Conservation (phyloP, 495 filamentous ascomycete genomes). For the Penicillium flavigenum region DNA sequence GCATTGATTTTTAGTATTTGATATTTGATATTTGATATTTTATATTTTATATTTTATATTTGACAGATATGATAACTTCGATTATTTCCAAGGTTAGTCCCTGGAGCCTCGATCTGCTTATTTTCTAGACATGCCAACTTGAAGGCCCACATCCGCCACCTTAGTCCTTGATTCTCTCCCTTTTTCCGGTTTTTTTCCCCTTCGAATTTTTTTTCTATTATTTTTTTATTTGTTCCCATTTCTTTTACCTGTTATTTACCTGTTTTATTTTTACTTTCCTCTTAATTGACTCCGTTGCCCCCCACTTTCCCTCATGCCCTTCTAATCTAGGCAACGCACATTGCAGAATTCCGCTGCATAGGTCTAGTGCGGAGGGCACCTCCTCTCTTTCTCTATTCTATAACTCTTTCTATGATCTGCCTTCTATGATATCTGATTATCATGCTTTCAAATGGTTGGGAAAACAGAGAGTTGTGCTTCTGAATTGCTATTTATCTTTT, state of each 20-base stretch:
- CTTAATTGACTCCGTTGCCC: not conserved
- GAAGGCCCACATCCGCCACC: conserved; percentile 24
- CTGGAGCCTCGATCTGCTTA: not conserved
- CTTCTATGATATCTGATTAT: conserved; percentile 8
- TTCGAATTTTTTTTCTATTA: conserved; percentile 7
- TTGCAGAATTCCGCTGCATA: conserved; percentile 4
- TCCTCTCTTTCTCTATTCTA: conserved; percentile 8
- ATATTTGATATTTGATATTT: not conserved
- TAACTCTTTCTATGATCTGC: conserved; percentile 7
- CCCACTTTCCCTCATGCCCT: conserved; percentile 2
- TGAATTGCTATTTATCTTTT: not conserved
- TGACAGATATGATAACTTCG: no score
- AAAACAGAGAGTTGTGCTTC: conserved; percentile 3
- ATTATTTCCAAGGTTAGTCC: no score
- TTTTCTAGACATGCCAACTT: conserved; percentile 13
- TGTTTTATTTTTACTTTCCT: conserved; percentile 14
- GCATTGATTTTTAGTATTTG: not conserved
- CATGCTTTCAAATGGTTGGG: conserved; percentile 7
- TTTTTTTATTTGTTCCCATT: conserved; percentile 12
- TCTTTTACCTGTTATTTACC: conserved; percentile 13
- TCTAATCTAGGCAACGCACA: not conserved
- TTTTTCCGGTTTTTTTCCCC: conserved; percentile 15
- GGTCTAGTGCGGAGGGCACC: not conserved
- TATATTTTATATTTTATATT: no score
- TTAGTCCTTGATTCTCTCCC: conserved; percentile 12